Evolutionary conservation across 306 rosid genomes (phyloP).

Genomic region (Pyrus bretschneideri): DNA sequence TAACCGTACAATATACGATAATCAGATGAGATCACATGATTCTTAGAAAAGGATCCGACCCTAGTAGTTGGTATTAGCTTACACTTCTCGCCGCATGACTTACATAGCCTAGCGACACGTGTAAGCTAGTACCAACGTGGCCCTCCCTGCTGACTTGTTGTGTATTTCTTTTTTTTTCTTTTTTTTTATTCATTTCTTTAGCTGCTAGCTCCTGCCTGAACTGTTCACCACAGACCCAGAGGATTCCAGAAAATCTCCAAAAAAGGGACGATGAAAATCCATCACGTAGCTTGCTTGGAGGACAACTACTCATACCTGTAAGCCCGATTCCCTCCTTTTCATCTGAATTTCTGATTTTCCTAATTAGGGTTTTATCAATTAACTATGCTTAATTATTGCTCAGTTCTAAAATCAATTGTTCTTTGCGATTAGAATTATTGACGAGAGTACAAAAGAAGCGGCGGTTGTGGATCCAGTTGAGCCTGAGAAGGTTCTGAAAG

Average conservation of each 20-base stretch:
- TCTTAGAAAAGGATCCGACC: too few species aligned
- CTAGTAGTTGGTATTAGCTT: too few species aligned
- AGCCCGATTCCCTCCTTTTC: neutral
- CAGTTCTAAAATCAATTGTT: neutral
- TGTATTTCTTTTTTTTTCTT: too few species aligned
- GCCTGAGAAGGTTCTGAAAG: constrained; percentile 70
- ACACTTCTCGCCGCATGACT: too few species aligned
- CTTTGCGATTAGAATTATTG: constrained; percentile 44
- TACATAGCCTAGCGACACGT: neutral
- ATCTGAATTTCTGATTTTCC: neutral
- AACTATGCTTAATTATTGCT: too few species aligned
- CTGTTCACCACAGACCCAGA: neutral
- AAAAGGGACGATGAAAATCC: constrained; percentile 26
- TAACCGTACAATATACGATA: too few species aligned
- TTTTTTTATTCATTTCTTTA: neutral
- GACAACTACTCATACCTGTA: constrained; percentile 56
- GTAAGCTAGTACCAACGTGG: neutral
- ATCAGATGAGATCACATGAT: too few species aligned
- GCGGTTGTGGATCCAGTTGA: constrained; percentile 91
- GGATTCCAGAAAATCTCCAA: neutral
- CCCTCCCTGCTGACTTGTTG: neutral
- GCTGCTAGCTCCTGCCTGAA: neutral
- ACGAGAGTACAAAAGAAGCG: constrained; percentile 73
- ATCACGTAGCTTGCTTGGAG: constrained; percentile 38
- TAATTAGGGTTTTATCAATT: neutral